Conservation (phyloP, 371 early-diverging fungal genomes). For the Rhizopus delemar region DNA sequence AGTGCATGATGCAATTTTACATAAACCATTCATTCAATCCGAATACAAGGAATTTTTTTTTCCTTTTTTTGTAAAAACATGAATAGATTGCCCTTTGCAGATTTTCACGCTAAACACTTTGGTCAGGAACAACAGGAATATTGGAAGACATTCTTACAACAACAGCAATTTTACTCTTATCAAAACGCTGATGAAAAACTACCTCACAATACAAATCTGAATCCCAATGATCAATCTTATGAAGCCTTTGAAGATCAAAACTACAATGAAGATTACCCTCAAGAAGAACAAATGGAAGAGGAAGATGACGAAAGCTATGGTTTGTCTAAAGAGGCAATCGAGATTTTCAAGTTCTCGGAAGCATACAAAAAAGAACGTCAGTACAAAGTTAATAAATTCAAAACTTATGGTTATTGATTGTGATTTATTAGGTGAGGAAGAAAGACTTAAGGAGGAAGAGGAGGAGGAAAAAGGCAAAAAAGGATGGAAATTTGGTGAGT, state of each 20-base stretch:
- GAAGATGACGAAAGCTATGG: constrained; percentile 6
- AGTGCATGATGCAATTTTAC: too few species aligned
- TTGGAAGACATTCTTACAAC: constrained; percentile 15
- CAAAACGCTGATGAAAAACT: constrained; percentile 4
- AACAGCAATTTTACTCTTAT: background rate
- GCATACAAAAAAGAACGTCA: constrained; percentile 36
- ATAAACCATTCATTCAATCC: too few species aligned
- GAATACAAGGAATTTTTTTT: too few species aligned
- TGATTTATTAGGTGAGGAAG: constrained; percentile 5
- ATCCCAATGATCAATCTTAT: background rate
- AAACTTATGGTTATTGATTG: background rate
- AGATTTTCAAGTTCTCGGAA: constrained; percentile 45
- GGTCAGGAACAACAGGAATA: constrained; percentile 23
- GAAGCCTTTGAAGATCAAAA: constrained; percentile 3
- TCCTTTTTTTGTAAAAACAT: constrained; percentile 1
- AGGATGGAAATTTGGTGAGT: constrained; percentile 30
- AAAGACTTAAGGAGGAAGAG: constrained; percentile 8
- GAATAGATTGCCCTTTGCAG: constrained; percentile 27
- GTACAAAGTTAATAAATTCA: background rate
- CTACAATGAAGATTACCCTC: constrained; percentile 2
- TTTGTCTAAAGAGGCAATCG: constrained; percentile 40
- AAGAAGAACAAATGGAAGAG: constrained; percentile 4
- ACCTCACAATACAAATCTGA: background rate
- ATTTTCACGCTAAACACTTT: constrained; percentile 31
- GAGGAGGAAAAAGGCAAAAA: constrained; percentile 26